A percentile compares a stretch with the other conserved stretches of the same genome.
phyloP scores from a whole-genome alignment of 257 asterid species.

The Scutellaria baicalensis region DNA sequence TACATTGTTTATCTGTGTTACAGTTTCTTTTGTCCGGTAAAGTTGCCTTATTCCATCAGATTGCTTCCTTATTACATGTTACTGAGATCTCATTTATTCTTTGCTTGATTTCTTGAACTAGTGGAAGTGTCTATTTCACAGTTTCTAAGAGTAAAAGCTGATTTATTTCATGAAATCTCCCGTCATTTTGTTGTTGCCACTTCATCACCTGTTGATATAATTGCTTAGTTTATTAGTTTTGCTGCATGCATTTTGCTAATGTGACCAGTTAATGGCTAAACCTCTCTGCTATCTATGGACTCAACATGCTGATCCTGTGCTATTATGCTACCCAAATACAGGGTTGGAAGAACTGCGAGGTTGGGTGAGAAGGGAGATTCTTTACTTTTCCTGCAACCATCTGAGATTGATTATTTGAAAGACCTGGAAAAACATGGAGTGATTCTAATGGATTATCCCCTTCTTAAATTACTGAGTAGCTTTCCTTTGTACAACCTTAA shows the following conservation, averaged over 20 bases:
- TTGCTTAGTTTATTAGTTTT: not conserved
- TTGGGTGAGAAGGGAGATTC: slow-evolving; percentile 86
- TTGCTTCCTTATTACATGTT: not conserved
- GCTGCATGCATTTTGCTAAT: not conserved
- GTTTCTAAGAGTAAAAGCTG: not conserved
- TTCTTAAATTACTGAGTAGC: slow-evolving; percentile 59
- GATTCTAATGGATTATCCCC: slow-evolving; percentile 61
- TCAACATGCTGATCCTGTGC: slow-evolving; percentile 2
- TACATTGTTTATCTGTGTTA: not conserved
- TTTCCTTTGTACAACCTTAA: slow-evolving; percentile 34
- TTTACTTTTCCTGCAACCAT: slow-evolving; percentile 68
- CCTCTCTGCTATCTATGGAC: not conserved
- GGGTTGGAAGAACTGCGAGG: slow-evolving; percentile 99
- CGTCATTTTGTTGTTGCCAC: not conserved
- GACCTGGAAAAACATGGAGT: slow-evolving; percentile 86
- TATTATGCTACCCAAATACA: slow-evolving; percentile 24
- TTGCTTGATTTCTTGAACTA: not conserved
- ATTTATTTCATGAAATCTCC: not conserved
- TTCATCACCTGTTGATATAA: not conserved
- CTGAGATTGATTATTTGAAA: slow-evolving; percentile 69
- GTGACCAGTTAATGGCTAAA: not conserved
- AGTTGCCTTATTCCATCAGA: not conserved
- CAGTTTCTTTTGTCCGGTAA: not conserved
- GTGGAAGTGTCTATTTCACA: not conserved
- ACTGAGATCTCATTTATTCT: not conserved